Conservation (phyloP, 2,329 filamentous ascomycete species). For the Fusarium neocosmosporiellum region DNA sequence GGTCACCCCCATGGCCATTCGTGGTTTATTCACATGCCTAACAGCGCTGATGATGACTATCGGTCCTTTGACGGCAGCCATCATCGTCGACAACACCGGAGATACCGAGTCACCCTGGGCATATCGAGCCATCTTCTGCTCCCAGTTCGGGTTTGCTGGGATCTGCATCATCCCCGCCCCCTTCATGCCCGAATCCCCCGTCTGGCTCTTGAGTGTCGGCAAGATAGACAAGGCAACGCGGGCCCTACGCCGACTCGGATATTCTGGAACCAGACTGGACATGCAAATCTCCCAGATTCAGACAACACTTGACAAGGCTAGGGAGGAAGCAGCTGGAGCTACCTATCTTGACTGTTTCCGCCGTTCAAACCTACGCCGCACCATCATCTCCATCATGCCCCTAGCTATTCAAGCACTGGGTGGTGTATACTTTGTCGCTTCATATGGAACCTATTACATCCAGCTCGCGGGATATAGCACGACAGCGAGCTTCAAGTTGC, state of each 20-base stretch:
- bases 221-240: neutral
- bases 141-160: neutral
- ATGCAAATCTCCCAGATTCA: neutral
- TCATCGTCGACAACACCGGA: neutral
- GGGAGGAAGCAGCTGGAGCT: neutral
- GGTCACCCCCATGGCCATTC: neutral
- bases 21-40: neutral
- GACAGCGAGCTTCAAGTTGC: neutral
- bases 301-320: neutral
- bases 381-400: neutral
- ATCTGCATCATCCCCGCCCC: neutral
- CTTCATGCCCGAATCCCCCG: neutral
- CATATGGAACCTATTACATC: neutral
- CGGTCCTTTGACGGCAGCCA: neutral
- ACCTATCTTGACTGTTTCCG: neutral
- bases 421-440: neutral
- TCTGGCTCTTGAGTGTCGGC: neutral
- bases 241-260: neutral
- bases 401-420: neutral
- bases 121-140: neutral
- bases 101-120: neutral
- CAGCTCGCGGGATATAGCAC: neutral
- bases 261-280: neutral
- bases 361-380: neutral
- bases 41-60: neutral